Percentiles rank a stretch among this genome's conserved stretches.
Conservation (phyloP, 495 filamentous ascomycete species). For the Penicillium pancosmium region DNA sequence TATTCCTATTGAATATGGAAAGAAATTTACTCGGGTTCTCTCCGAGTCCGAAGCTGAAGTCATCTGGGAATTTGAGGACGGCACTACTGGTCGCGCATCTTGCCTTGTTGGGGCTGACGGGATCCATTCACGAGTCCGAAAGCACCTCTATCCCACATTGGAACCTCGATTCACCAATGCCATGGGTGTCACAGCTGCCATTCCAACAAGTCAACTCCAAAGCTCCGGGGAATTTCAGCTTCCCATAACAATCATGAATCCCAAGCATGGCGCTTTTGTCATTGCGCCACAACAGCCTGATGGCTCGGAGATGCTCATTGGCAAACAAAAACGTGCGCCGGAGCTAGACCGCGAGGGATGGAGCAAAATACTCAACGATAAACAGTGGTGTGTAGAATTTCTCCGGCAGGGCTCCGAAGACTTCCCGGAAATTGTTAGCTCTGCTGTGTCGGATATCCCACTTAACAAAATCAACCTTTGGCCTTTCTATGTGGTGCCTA, state of each 20-base stretch:
- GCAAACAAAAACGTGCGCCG: slow-evolving; percentile 36
- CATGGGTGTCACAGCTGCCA: slow-evolving; percentile 32
- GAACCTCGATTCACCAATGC: slow-evolving; percentile 32
- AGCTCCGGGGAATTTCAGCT: slow-evolving; percentile 34
- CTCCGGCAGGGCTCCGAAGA: slow-evolving; percentile 28
- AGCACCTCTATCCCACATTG: slow-evolving; percentile 35
- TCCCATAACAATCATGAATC: slow-evolving; percentile 45
- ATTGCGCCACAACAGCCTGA: slow-evolving; percentile 49
- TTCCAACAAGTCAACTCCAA: slow-evolving; percentile 28
- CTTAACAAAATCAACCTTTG: slow-evolving; percentile 37
- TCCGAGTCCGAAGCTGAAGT: slow-evolving; percentile 38
- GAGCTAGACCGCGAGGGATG: slow-evolving; percentile 40
- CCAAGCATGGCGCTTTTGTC: slow-evolving; percentile 45
- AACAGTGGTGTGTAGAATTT: slow-evolving; percentile 37
- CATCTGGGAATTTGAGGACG: slow-evolving; percentile 45
- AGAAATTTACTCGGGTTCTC: slow-evolving; percentile 42
- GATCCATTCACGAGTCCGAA: slow-evolving; percentile 51
- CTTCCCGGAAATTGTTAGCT: slow-evolving; percentile 40
- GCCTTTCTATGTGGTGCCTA: slow-evolving; percentile 47
- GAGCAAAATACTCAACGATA: slow-evolving; percentile 35
- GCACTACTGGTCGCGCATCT: slow-evolving; percentile 28
- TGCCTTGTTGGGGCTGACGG: slow-evolving; percentile 53
- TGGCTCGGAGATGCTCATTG: slow-evolving; percentile 48
- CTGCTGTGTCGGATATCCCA: slow-evolving; percentile 32
- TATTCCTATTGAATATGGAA: slow-evolving; percentile 44